Base-by-base conservation (phyloP, 495 filamentous ascomycete genomes). In the Lindgomyces ingoldianus region DNA sequence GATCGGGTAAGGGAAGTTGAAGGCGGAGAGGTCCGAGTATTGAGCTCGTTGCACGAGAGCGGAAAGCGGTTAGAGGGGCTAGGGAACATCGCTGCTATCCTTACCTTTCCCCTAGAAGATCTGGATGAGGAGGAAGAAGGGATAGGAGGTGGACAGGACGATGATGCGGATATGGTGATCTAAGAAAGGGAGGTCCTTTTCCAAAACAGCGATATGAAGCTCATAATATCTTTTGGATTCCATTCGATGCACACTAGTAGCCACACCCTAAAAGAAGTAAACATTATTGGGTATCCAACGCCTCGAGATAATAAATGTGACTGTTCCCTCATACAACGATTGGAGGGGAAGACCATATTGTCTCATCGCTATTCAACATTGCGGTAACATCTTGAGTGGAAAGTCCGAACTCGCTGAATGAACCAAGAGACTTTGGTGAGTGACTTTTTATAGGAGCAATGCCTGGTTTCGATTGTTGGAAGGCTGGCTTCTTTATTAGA, bases 31-130 rank as follows among this genome's bases (percentile, higher is more conserved):
- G 88, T 90, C 0, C 84, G 91, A 52, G 81, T 97, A 25, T 75
- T 98, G 46, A 98, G 95, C 69, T 91, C 88, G 64, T 87, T 94
- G 70, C 93, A 98, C 74, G 94, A 96, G 79, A 97, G 94, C 77
- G 94, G 94, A 18, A 87, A 88, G 75, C 78, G 91, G 58, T 76
- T 98, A 45, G 93, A 96, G 59, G 86, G 83, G 2, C 71, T 98
- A 60, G 93, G 94, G 0, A 89, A 91, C 4, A 87, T 98, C 62
- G 95, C 93, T 22, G 91, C 92, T 12, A 88, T 98, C 29, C 78
- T 96, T 65, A 96, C 93, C 3, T 98, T 91, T 70, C 93, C 95
- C 1, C 75, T 98, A 24, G 78, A 81, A 42, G 88, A 89, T 64
- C 75, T 93, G 26, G 90, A 91, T 63, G 86, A 88, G 46, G 83